phyloP scores from a whole-genome alignment of 805 yeast genomes.

The Crinitomyces ghanaensis region DNA sequence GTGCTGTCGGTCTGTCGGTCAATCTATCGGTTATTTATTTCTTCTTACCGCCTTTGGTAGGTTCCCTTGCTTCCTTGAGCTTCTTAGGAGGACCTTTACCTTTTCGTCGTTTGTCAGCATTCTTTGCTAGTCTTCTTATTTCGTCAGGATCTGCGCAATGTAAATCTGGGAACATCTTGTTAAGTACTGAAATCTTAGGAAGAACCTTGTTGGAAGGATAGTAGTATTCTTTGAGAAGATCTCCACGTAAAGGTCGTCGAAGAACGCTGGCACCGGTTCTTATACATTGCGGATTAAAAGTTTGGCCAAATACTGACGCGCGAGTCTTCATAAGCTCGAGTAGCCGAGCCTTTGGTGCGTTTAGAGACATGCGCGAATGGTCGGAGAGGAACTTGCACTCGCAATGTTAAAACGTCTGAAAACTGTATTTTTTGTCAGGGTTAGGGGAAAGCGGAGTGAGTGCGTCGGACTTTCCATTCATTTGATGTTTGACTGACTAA shows the following conservation, averaged over 20 bases:
- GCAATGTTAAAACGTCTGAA: too few species aligned
- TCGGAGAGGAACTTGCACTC: too few species aligned
- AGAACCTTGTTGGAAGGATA: constrained; percentile 15
- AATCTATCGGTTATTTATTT: not conserved
- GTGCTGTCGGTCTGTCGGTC: too few species aligned
- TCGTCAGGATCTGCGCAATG: constrained; percentile 14
- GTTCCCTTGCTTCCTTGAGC: too few species aligned
- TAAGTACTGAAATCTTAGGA: constrained; percentile 11
- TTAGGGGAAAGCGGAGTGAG: too few species aligned
- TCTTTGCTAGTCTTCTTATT: constrained; percentile 12
- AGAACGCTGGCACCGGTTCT: constrained; percentile 27
- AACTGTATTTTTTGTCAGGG: too few species aligned
- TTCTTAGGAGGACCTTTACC: constrained; percentile 19
- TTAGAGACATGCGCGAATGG: too few species aligned
- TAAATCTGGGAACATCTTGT: constrained; percentile 14
- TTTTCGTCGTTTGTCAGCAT: constrained; percentile 14
- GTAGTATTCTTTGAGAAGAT: constrained; percentile 23
- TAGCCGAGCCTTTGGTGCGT: constrained; percentile 17
- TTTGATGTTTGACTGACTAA: too few species aligned
- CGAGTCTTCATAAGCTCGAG: constrained; percentile 20
- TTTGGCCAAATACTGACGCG: constrained; percentile 22
- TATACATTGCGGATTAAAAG: constrained; percentile 23
- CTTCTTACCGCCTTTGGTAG: too few species aligned
- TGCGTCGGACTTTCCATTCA: too few species aligned
- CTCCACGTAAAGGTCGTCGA: constrained; percentile 24